Percentiles rank a stretch among this genome's conserved stretches.
phyloP scores from a whole-genome alignment of 2,329 filamentous ascomycete genomes.

The Berkeleyomyces basicola region DNA sequence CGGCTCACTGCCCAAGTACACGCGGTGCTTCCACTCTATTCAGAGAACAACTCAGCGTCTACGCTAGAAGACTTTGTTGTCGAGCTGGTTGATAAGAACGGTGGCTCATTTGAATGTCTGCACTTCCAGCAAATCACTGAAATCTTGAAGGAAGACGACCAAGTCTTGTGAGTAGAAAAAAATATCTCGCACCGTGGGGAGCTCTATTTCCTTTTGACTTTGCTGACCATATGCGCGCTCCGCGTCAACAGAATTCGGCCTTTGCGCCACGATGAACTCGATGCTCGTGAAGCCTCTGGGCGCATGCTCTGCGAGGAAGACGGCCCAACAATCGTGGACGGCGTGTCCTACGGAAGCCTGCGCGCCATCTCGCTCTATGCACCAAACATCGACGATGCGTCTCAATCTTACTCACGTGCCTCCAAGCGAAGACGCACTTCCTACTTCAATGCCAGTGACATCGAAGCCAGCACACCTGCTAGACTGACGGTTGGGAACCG shows the following conservation, averaged over 20 bases:
- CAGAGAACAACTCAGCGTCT: conserved; percentile 46
- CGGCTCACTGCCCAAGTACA: conserved; percentile 66
- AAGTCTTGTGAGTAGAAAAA: conserved; percentile 49
- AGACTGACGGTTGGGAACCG: neutral
- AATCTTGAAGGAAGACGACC: conserved; percentile 66
- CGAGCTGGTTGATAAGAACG: conserved; percentile 42
- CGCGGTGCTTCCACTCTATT: conserved; percentile 51
- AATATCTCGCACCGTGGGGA: neutral
- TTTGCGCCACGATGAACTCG: conserved; percentile 55
- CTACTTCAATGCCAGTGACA: conserved; percentile 9
- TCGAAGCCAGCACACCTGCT: conserved; percentile 10
- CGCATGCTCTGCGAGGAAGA: conserved; percentile 65
- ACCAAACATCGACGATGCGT: neutral
- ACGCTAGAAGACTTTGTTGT: conserved; percentile 81
- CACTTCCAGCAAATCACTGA: conserved; percentile 61
- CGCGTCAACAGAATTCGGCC: conserved; percentile 49
- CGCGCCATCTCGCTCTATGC: neutral
- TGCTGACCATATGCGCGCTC: conserved; percentile 11
- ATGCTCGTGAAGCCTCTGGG: conserved; percentile 52
- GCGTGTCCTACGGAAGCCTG: neutral
- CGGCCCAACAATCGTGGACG: conserved; percentile 65
- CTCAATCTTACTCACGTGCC: neutral
- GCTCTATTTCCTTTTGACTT: neutral
- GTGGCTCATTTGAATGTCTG: conserved; percentile 64
- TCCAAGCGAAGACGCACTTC: neutral